Conservation (phyloP, 805 yeast genomes). For the Metschnikowia corniflorae region DNA sequence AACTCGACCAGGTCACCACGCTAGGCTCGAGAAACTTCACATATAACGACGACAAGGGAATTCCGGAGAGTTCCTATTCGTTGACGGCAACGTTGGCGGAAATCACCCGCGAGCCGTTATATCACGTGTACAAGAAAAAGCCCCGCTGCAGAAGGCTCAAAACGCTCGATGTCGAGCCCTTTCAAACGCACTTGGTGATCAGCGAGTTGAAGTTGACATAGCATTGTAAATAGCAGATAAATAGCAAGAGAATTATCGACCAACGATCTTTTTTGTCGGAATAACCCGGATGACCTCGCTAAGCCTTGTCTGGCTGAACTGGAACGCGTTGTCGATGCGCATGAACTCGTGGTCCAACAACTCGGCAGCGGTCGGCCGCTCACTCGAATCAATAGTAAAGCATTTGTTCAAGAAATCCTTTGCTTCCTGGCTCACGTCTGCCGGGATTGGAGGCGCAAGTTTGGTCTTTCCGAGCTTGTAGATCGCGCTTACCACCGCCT, state of each 20-base stretch:
- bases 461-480: conserved; percentile 81
- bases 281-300: conserved; percentile 47
- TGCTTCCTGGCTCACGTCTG: conserved; percentile 73
- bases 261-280: conserved; percentile 9
- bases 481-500: conserved; percentile 93
- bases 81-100: conserved; percentile 81
- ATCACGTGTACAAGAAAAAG: conserved; percentile 52
- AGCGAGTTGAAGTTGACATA: conserved; percentile 60
- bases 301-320: conserved; percentile 52
- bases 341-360: conserved; percentile 56
- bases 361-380: conserved; percentile 80
- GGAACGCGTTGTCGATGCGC: conserved; percentile 37
- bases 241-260: conserved; percentile 2
- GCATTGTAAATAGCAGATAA: conserved; percentile 15
- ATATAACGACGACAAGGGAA: conserved; percentile 40
- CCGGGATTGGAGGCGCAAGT: conserved; percentile 93
- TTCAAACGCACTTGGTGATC: conserved; percentile 73
- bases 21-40: conserved; percentile 86
- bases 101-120: conserved; percentile 76
- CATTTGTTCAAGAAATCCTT: conserved; percentile 71
- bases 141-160: conserved; percentile 76
- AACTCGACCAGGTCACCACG: conserved; percentile 70
- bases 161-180: conserved; percentile 71
- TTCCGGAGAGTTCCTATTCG: conserved; percentile 50
- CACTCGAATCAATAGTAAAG: conserved; percentile 70